phyloP scores from a whole-genome alignment of 176 grass and related monocot genomes.

The Juncus effusus region DNA sequence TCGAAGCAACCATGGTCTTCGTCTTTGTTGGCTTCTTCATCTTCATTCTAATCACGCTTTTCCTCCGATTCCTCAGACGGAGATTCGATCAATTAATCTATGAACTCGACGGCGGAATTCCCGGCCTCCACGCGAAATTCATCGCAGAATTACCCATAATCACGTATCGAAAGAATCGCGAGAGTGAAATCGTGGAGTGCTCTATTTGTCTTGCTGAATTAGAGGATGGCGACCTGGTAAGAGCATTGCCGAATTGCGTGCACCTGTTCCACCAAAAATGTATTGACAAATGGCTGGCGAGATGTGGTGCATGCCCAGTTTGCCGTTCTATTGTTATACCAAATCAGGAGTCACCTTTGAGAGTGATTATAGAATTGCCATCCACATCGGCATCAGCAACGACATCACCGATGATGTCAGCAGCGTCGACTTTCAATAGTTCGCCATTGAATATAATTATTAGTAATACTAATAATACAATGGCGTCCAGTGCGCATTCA shows the following conservation, averaged over 20 bases:
- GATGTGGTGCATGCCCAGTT: constrained; percentile 34
- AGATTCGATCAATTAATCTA: not conserved
- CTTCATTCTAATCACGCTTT: not conserved
- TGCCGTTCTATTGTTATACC: constrained; percentile 21
- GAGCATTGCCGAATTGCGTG: constrained; percentile 37
- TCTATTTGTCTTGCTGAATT: constrained; percentile 47
- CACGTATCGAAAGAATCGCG: not conserved
- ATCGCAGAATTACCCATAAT: constrained; percentile 9
- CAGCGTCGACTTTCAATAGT: constrained; percentile 1
- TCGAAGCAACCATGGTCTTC: not conserved
- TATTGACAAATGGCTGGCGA: constrained; percentile 37
- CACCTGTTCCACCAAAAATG: constrained; percentile 52
- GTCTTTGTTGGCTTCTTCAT: not conserved
- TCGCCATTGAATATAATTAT: not conserved
- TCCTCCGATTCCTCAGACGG: not conserved
- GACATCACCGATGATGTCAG: not conserved
- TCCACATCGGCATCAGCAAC: not conserved
- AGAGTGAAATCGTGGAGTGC: constrained; percentile 21
- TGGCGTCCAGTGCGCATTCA: too few species aligned
- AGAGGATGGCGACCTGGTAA: constrained; percentile 31
- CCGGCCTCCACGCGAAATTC: not conserved
- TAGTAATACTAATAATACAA: too few species aligned
- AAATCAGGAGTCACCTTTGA: not conserved
- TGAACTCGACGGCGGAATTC: not conserved
- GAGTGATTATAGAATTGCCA: not conserved